Evolutionary conservation across 306 rosid species (phyloP), one percentile per base, ranked within the genome.

Genomic region (Clitoria ternatea): DNA sequence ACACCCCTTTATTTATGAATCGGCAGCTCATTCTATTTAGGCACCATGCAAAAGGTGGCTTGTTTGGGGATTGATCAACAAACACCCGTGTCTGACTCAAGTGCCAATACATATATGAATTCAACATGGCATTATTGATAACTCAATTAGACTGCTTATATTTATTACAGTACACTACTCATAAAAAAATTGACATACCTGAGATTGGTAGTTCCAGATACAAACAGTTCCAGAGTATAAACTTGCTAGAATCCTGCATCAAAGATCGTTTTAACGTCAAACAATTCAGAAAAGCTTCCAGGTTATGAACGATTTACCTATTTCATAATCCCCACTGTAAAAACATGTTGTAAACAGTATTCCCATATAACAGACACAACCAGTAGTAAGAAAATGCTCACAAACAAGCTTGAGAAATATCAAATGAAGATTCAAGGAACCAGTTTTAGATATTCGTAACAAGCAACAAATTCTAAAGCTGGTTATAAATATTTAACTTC

Each of bases 181-280:
- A 66, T 39, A 18, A 14, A 72, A 80, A 66, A 75, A 7, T 20
- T 32, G 32, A 17, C 79, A 65, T 85, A 89, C 99, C 96, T 94
- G 99, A 54, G 99, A 89, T 80, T 94, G 99, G 90, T 94, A 87
- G 85, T 91, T 94, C 97, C 97, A 94, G 81, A 94, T 91, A 66
- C 97, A 94, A 17, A 94, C 96, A 61, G 99, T 89, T 78, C 99
- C 99, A 1, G 97, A 87, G 81, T 94, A 94, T 75, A 94, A 88
- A 87, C 99, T 94, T 27, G 99, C 97, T 74, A 91, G 80, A 79
- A 94, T 91, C 99, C 99, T 94, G 88, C 77, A 69, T 72, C 68
- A 70, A 65, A 26, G 54, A 76, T 13, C 14, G 36, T 20, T n/a
- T n/a, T n/a, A 64, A 78, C 61, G 72, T 53, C 59, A 75, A 29